Evolutionary conservation across 345 rosid species (phyloP).

Genomic region (Lumnitzera racemosa): DNA sequence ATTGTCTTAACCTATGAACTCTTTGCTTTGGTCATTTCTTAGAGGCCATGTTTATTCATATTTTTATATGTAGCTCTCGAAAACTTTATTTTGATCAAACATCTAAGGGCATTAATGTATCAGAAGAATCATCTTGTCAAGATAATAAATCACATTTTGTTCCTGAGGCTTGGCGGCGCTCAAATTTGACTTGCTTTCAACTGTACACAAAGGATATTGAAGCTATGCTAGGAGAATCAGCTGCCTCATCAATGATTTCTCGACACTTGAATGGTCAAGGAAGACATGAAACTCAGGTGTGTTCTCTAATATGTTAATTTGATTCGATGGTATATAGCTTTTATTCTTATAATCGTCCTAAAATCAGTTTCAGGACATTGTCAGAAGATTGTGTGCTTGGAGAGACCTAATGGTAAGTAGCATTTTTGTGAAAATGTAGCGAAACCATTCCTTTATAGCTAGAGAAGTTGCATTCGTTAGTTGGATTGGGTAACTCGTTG

Average conservation of each 20-base stretch:
- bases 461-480: background rate
- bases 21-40: no score
- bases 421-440: slow-evolving; percentile 4
- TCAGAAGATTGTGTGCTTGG: slow-evolving; percentile 82
- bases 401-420: slow-evolving; percentile 85
- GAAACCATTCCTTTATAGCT: background rate
- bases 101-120: slow-evolving; percentile 36
- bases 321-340: background rate
- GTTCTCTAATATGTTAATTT: background rate
- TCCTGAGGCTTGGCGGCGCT: slow-evolving; percentile 85
- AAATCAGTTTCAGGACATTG: slow-evolving; percentile 59
- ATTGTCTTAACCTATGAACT: background rate
- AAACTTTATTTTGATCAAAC: slow-evolving; percentile 21
- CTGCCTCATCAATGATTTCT: slow-evolving; percentile 67
- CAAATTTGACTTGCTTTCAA: slow-evolving; percentile 78
- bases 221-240: slow-evolving; percentile 68
- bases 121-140: slow-evolving; percentile 66
- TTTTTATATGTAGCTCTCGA: background rate
- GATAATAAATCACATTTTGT: slow-evolving; percentile 55
- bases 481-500: background rate
- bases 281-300: slow-evolving; percentile 53
- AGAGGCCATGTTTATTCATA: background rate
- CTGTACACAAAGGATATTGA: slow-evolving; percentile 69
- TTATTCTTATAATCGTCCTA: slow-evolving; percentile 6
- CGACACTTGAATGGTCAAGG: slow-evolving; percentile 57